Base-by-base conservation (phyloP, 208 protist genomes). In the Leishmania aethiopica region DNA sequence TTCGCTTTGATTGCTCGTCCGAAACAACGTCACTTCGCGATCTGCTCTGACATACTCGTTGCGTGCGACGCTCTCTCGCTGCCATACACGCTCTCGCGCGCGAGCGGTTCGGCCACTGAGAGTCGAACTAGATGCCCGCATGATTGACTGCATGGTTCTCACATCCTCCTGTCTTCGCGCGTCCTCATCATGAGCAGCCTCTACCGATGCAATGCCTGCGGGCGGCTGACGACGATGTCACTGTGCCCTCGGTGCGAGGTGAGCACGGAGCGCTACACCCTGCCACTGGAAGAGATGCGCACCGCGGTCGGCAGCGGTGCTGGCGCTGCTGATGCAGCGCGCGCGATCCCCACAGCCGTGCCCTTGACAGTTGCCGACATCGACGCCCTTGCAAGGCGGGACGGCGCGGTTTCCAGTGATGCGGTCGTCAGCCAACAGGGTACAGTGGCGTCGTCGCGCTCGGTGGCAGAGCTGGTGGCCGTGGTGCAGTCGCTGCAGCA, bases 221-320 rank as follows among this genome's bases (percentile, higher is more conserved):
- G 71, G 28, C 83, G 81, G 42, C 77, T 91, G 71, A 93, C 88
- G 3, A 89, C 89, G 83, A 32, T 93, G 71, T 79, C 81, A 0
- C 45, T 75, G 28, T 93, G 90, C 82, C 86, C 90, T 10, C 82
- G 75, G 25, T 93, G 90, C 75, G 77, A 84, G n/a, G 47, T 22
- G 13, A 45, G 85, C 15, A 90, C 87, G 4, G 40, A 59, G 42
- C 28, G 74, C 2, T 92, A 86, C 57, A 17, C 19, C 3, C n/a
- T n/a, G 7, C 17, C 60, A 64, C 25, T 37, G 40, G 40, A 69
- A 37, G 75, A 55, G 11, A 47, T 42, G 74, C 53, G 10, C 17
- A 5, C 5, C 2, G 37, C 40, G 3, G 74, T n/a, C 25, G 37
- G n/a, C 51, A 60, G 73, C 73, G 19, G 51, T 51, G 15, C 42